Evolutionary conservation across 1,284 basidiomycete species (phyloP), one percentile per base, ranked within the genome.

Genomic region (Coniophora puteana): DNA sequence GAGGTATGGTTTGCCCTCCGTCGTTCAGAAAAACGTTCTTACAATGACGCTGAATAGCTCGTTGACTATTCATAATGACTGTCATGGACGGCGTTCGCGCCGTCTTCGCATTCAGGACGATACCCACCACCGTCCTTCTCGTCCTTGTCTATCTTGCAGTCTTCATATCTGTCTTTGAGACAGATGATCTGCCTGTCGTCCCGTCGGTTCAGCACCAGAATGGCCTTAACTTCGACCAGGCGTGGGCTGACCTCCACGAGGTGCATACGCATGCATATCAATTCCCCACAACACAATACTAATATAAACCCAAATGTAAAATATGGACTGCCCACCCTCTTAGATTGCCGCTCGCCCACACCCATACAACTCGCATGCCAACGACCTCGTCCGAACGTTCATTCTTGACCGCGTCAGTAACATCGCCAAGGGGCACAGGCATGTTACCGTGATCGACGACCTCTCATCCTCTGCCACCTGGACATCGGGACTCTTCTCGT

Each of bases 341-440:
- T 44, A 86, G 81, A 79, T 89, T 38, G 72, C 87, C 4, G 61
- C 70, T 5, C 68, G 72, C 23, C 86, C 87, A 0, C 87, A 85
- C 54, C 79, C 87, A 0, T 87, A 78, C 63, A 80, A 84, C 53
- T 86, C 84, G 0, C 84, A 81, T 59, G 73, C 79, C 12, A 90
- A 90, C 53, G 80, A 85, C 50, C 54, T 69, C 27, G 80, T 89
- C 11, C 78, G 74, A 38, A 51, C 60, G 0, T 80, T 79, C 53
- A 62, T 90, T 18, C 65, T 85, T 16, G 56, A 67, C 5, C 74
- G 81, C 6, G 57, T 89, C 8, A 51, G 59, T 29, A 54, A 64
- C 3, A 67, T 83, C 24, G 69, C 71, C 16, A 53, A 61, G 8
- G 53, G 52, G 17, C 57, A 73, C 46, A 48, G 63, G 1, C 61